Base-by-base conservation (phyloP, 208 protist genomes). In the Acanthamoeba castellanii region DNA sequence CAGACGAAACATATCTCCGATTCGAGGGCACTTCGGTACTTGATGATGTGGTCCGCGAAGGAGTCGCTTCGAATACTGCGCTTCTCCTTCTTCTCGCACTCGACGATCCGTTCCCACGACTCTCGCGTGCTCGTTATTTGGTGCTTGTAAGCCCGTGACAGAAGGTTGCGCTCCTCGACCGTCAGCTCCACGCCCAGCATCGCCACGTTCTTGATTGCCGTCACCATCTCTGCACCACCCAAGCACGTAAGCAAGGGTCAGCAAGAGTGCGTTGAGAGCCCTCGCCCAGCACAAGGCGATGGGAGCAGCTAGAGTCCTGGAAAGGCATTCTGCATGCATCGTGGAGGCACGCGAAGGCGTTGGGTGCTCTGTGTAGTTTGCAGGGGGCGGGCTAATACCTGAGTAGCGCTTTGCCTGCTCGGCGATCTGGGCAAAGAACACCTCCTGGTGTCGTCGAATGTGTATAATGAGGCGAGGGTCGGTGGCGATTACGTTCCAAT, bases 131-230 rank as follows among this genome's bases (percentile, higher is more conserved):
- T 97, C 93, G 99, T 99, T 97, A 99, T 99, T 81, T 99, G 99
- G 97, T 99, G 99, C 98, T 99, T 99, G 98, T 99, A 99, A 32
- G 99, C 99, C 42, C 99, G 99, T n/a, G 99, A 99, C 59, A 99
- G 98, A 7, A 99, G 98, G 96, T 99, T 99, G 95, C 99, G 98
- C 97, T 99, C 99, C 97, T 99, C 99, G 96, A 99, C 98, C 47
- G 98, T 98, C 27, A 99, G 98, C 96, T 99, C 98, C 84, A 98
- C 94, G 96, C 98, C 98, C 32, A 99, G 90, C 95, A 98, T 97
- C 50, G 99, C 99, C 42, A 99, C 98, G 57, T 98, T 98, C 96
- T 99, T 99, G 99, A 99, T 99, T 92, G 98, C 98, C 52, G 99
- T 96, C 47, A 99, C 99, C 97, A 99, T 99, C 95, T 99, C 99